These are phyloP conservation scores for Clarkia xantiana DNA, from an alignment of 345 rosid genomes.

Conservation along the genomic window DNA sequence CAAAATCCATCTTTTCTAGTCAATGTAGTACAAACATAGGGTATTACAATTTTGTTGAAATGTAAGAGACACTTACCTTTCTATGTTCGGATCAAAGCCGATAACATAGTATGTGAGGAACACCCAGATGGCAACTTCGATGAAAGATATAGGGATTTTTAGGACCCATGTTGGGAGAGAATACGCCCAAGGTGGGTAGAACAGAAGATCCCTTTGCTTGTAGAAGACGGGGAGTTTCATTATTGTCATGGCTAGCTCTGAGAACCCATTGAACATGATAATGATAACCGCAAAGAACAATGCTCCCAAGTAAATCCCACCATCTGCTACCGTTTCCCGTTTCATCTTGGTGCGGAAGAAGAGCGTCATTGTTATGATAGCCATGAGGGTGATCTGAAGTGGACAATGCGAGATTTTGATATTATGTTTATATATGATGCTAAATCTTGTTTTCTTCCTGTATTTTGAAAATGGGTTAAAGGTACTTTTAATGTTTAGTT, in stretches of 20 bases:
- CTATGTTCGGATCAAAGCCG: conserved; percentile 36
- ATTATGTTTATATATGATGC: not conserved
- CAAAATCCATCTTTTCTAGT: too few species aligned
- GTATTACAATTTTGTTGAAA: too few species aligned
- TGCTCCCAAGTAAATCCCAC: conserved; percentile 56
- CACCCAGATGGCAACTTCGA: conserved; percentile 56
- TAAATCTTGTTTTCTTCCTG: not conserved
- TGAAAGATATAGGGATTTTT: conserved; percentile 55
- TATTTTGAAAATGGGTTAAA: not conserved
- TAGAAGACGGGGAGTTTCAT: conserved; percentile 75
- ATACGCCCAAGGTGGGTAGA: conserved; percentile 87
- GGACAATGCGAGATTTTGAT: not conserved
- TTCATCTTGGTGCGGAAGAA: conserved; percentile 66
- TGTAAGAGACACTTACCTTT: conserved; percentile 17
- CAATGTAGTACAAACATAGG: too few species aligned
- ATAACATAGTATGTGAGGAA: conserved; percentile 35
- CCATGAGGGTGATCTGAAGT: conserved; percentile 44
- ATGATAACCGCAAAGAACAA: conserved; percentile 36
- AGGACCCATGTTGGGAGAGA: conserved; percentile 68
- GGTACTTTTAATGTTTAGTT: too few species aligned
- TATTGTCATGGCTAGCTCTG: conserved; percentile 67
- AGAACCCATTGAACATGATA: conserved; percentile 62
- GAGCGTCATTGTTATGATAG: conserved; percentile 43
- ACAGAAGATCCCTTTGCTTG: conserved; percentile 78
- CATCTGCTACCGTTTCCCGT: conserved; percentile 39